These are phyloP conservation scores for Camellia sinensis DNA, from an alignment of 148 eudicot species.

Conservation along the genomic window DNA sequence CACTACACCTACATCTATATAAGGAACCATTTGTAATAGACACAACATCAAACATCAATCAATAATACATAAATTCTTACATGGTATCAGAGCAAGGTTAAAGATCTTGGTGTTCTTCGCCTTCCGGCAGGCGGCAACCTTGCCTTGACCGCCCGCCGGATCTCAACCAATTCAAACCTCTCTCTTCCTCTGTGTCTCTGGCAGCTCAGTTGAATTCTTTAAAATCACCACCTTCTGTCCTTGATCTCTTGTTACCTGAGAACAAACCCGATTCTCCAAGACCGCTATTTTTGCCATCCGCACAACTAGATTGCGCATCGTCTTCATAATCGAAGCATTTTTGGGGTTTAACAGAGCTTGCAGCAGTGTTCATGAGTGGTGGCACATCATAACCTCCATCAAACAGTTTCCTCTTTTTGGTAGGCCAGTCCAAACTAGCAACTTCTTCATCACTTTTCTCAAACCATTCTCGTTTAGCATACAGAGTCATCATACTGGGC, in stretches of 20 bases:
- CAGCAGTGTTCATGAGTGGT: constrained; percentile 31
- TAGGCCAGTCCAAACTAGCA: constrained; percentile 51
- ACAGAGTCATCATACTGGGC: constrained; percentile 61
- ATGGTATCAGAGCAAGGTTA: too few species aligned
- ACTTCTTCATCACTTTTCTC: constrained; percentile 68
- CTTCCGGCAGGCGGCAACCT: too few species aligned
- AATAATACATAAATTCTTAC: too few species aligned
- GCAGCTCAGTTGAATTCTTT: too few species aligned
- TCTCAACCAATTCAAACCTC: too few species aligned
- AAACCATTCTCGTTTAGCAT: constrained; percentile 33
- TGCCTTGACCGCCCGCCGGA: too few species aligned
- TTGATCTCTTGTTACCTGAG: constrained; percentile 41
- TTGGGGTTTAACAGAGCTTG: constrained; percentile 26
- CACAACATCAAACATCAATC: too few species aligned
- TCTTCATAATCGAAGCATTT: constrained; percentile 37
- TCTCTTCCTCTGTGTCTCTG: too few species aligned
- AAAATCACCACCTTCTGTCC: too few species aligned
- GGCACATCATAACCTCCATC: constrained; percentile 32
- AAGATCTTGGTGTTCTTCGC: too few species aligned
- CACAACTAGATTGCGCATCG: constrained; percentile 75
- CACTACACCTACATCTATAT: too few species aligned
- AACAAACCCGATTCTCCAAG: constrained; percentile 23
- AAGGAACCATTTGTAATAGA: too few species aligned
- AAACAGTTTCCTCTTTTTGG: constrained; percentile 48
- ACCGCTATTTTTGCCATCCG: constrained; percentile 19